Evolutionary conservation across 2,329 filamentous ascomycete species (phyloP).

Genomic region (Diaporthe batatas): DNA sequence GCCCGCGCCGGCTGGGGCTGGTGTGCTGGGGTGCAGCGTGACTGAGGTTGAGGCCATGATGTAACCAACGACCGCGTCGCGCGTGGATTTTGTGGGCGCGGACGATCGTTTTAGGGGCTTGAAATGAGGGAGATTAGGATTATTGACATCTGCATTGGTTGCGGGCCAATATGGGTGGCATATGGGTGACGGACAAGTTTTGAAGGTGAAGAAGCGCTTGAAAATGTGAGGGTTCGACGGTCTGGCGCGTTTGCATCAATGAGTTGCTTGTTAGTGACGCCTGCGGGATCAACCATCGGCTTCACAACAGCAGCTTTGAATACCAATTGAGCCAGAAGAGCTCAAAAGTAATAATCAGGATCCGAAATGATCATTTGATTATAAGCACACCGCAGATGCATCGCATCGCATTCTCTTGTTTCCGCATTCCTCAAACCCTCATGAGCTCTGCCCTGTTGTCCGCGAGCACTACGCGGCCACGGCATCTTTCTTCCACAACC

Average conservation of each 20-base stretch:
- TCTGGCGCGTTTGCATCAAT: constrained; percentile 21
- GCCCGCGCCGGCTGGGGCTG: constrained; percentile 41
- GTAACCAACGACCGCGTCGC: not conserved
- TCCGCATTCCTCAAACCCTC: not conserved
- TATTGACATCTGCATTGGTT: not conserved
- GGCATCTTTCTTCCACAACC: no score
- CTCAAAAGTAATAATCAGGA: not conserved
- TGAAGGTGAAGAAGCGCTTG: not conserved
- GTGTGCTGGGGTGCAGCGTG: constrained; percentile 54
- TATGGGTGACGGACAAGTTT: not conserved
- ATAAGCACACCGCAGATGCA: no score
- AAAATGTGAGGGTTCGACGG: not conserved
- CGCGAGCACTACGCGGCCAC: no score
- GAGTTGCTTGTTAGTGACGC: not conserved
- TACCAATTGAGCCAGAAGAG: not conserved
- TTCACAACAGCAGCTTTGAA: not conserved
- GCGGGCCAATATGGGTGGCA: not conserved
- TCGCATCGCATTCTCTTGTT: not conserved
- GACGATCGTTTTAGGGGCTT: fast-evolving
- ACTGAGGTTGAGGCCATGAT: constrained; percentile 47
- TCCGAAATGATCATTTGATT: no score
- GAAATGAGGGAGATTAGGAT: not conserved
- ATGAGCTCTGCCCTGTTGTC: no score
- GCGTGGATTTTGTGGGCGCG: not conserved
- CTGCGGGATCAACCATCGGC: not conserved